Percentiles rank a stretch among this genome's conserved stretches.
These are phyloP conservation scores for Aspergillus pseudoglaucus DNA, from an alignment of 2,329 filamentous ascomycete species.

Conservation along the genomic window DNA sequence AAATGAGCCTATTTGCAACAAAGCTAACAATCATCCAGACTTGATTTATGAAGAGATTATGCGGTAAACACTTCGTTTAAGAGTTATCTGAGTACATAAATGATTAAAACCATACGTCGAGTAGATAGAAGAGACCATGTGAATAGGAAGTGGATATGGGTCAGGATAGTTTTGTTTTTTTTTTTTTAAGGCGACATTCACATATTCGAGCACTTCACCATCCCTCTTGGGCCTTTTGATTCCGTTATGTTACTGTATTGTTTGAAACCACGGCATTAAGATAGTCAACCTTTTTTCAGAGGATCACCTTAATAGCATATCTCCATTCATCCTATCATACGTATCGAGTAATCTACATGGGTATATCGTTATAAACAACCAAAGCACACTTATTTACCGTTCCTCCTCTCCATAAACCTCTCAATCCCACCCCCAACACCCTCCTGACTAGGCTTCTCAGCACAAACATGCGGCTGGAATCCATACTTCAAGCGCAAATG, in stretches of 20 bases:
- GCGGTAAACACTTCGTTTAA: constrained; percentile 43
- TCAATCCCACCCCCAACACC: constrained; percentile 66
- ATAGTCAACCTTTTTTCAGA: no score
- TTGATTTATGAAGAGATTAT: constrained; percentile 98
- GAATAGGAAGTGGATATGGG: neutral
- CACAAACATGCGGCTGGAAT: constrained; percentile 54
- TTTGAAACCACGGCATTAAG: no score
- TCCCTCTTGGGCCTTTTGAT: no score
- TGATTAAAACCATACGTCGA: neutral
- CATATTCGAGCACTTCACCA: no score
- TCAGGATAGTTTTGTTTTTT: neutral
- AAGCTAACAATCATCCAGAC: constrained; percentile 34
- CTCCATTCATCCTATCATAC: neutral
- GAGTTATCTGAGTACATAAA: neutral
- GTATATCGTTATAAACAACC: neutral
- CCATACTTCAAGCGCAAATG: constrained; percentile 50
- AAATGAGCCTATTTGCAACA: constrained; percentile 12
- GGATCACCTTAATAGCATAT: neutral
- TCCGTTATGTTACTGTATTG: no score
- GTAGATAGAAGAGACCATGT: constrained; percentile 5
- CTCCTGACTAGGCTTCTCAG: constrained; percentile 72
- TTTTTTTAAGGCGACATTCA: neutral
- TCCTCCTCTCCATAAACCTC: constrained; percentile 33
- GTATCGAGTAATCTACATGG: neutral
- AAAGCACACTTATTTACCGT: neutral